phyloP scores from a whole-genome alignment of 1,139 yeast genomes.

The Meyerozyma smithsonii region DNA sequence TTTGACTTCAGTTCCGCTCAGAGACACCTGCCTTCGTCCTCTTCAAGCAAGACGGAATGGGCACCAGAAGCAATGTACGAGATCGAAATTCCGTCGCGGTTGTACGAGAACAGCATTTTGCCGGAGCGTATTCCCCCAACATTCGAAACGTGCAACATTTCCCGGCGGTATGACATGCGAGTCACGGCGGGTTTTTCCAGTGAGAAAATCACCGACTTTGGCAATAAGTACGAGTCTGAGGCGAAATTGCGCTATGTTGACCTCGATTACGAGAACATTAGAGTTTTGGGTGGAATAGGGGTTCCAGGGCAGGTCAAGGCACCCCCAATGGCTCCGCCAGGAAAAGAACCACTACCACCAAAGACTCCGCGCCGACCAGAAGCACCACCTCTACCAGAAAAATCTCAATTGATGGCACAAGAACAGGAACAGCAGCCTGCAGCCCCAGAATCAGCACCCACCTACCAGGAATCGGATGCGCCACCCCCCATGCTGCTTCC shows the following conservation, averaged over 20 bases:
- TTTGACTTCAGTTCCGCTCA: constrained; percentile 38
- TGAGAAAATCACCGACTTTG: constrained; percentile 20
- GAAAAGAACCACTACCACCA: background rate
- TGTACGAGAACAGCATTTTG: constrained; percentile 36
- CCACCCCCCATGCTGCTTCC: constrained; percentile 6
- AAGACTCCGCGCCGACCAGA: background rate
- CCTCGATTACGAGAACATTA: constrained; percentile 32
- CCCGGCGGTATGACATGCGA: constrained; percentile 41
- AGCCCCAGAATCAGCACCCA: background rate
- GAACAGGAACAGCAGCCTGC: background rate
- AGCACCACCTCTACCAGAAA: constrained; percentile 1
- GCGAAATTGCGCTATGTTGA: constrained; percentile 26
- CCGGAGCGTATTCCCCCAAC: constrained; percentile 52
- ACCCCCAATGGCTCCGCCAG: constrained; percentile 1
- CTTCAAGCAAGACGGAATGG: constrained; percentile 17
- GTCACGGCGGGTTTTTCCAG: constrained; percentile 44
- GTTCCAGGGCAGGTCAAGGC: constrained; percentile 11
- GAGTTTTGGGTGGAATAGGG: constrained; percentile 39
- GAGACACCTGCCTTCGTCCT: constrained; percentile 22
- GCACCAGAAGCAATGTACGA: constrained; percentile 27
- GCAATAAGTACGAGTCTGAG: constrained; percentile 15
- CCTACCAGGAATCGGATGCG: background rate
- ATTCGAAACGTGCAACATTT: constrained; percentile 54
- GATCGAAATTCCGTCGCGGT: constrained; percentile 41
- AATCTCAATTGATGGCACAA: background rate